A percentile compares a stretch with the other conserved stretches of the same genome.
These are phyloP conservation scores for Xerocomellus chrysenteron DNA, from an alignment of 768 basidiomycete species.

Conservation along the genomic window DNA sequence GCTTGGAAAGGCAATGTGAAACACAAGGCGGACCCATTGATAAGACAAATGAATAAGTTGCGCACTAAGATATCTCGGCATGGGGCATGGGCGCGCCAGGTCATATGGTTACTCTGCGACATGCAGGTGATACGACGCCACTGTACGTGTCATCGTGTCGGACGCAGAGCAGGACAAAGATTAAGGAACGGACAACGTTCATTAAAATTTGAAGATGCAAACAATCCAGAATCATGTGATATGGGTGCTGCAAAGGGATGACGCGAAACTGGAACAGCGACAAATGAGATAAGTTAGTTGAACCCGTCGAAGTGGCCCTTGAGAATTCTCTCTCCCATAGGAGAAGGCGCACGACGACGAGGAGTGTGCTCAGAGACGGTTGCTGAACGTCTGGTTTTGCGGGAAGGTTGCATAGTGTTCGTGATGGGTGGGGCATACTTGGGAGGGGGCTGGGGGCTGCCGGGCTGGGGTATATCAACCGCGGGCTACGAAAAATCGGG, in stretches of 20 bases:
- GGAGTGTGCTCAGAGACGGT: conserved; percentile 49
- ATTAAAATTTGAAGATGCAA: neutral
- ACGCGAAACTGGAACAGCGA: neutral
- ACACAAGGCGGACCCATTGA: conserved; percentile 2
- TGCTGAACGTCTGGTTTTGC: conserved; percentile 54
- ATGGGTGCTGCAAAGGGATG: neutral
- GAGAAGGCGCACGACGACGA: conserved; percentile 70
- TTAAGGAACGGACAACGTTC: conserved; percentile 6
- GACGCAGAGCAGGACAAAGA: neutral
- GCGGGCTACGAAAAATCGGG: conserved; percentile 8
- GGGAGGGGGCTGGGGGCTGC: conserved; percentile 48
- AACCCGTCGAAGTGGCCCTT: conserved; percentile 92
- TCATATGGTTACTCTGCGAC: conserved; percentile 3
- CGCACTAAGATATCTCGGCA: conserved; percentile 24
- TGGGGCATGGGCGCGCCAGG: conserved; percentile 1
- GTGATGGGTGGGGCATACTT: conserved; percentile 39
- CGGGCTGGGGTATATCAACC: conserved; percentile 22
- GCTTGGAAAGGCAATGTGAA: conserved; percentile 5
- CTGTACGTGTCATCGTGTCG: conserved; percentile 3
- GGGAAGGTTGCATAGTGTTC: conserved; percentile 25
- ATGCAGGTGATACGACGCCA: conserved; percentile 11
- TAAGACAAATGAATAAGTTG: conserved; percentile 13
- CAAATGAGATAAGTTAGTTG: conserved; percentile 46
- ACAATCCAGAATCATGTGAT: conserved; percentile 8
- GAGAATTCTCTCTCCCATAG: conserved; percentile 88